These are phyloP conservation scores for Anthracocystis panici-leucophaei DNA, from an alignment of 1,284 basidiomycete genomes.

Conservation along the genomic window DNA sequence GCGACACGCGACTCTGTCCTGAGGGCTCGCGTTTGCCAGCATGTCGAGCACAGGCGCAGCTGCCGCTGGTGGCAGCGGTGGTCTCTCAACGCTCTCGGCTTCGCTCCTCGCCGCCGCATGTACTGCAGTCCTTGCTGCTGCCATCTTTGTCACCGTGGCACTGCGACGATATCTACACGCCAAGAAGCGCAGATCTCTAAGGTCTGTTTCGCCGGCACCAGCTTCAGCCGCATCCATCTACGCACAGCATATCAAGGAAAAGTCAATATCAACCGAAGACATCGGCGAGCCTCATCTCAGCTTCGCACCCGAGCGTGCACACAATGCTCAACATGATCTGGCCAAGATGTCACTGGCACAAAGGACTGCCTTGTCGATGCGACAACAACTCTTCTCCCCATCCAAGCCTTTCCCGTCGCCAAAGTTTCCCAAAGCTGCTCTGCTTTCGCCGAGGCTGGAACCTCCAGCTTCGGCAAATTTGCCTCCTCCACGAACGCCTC, in stretches of 20 bases:
- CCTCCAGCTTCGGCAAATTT: constrained; percentile 19
- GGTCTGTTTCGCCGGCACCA: constrained; percentile 18
- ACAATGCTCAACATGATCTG: constrained; percentile 28
- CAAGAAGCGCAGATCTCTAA: constrained; percentile 25
- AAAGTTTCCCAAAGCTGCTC: constrained; percentile 36
- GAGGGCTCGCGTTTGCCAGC: constrained; percentile 7
- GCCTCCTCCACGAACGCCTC: constrained; percentile 17
- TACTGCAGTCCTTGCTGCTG: constrained; percentile 36
- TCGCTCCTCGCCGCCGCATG: constrained; percentile 46
- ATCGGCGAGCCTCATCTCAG: constrained; percentile 36
- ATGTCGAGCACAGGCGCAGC: constrained; percentile 44
- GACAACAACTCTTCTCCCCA: constrained; percentile 23
- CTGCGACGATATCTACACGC: constrained; percentile 39
- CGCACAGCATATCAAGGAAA: constrained; percentile 28
- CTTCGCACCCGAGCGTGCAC: constrained; percentile 37
- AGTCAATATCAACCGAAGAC: constrained; percentile 40
- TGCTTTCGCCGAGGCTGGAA: constrained; percentile 45
- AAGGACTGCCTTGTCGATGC: constrained; percentile 26
- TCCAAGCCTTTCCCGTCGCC: constrained; percentile 25
- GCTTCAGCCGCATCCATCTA: constrained; percentile 30
- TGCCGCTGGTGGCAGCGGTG: constrained; percentile 20
- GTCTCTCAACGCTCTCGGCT: constrained; percentile 42
- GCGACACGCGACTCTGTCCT: constrained; percentile 9
- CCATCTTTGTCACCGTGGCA: constrained; percentile 42
- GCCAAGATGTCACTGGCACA: constrained; percentile 36